These are phyloP conservation scores for Thermomucor indicae-seudaticae DNA, from an alignment of 371 early-diverging fungal species.

Conservation along the genomic window DNA sequence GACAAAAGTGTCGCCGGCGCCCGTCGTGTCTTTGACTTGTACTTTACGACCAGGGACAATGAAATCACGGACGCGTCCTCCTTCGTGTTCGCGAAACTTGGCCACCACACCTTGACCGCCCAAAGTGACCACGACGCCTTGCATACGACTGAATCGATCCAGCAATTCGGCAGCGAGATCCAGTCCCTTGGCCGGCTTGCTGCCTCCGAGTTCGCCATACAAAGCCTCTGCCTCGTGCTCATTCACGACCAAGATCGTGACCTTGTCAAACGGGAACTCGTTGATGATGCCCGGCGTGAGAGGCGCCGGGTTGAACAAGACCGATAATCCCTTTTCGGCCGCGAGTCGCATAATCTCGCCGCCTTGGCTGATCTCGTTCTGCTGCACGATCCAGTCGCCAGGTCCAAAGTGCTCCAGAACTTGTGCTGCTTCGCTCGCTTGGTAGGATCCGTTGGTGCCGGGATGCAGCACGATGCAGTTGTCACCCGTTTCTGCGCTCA, in stretches of 20 bases:
- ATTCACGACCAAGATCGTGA: constrained; percentile 78
- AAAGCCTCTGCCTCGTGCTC: constrained; percentile 66
- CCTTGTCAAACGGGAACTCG: constrained; percentile 56
- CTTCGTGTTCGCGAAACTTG: constrained; percentile 32
- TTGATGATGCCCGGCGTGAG: constrained; percentile 53
- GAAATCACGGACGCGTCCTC: constrained; percentile 26
- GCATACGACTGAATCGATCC: constrained; percentile 36
- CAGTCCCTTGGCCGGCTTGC: constrained; percentile 14
- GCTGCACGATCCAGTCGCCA: constrained; percentile 72
- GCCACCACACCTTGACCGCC: constrained; percentile 67
- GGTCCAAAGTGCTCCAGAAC: constrained; percentile 42
- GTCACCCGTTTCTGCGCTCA: constrained; percentile 63
- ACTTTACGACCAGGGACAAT: constrained; percentile 41
- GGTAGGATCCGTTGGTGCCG: constrained; percentile 72
- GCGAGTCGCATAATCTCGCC: constrained; percentile 63
- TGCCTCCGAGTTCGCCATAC: constrained; percentile 27
- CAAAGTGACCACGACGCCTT: constrained; percentile 69
- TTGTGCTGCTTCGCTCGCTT: constrained; percentile 22
- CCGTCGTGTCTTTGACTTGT: constrained; percentile 67
- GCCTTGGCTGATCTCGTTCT: constrained; percentile 81
- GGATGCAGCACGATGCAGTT: constrained; percentile 85
- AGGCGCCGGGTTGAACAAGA: constrained; percentile 89
- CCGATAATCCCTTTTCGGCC: constrained; percentile 54
- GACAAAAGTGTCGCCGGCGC: constrained; percentile 84
- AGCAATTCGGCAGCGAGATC: constrained; percentile 41